phyloP scores from a whole-genome alignment of 768 basidiomycete genomes.

The Rhodotorula paludigena region DNA sequence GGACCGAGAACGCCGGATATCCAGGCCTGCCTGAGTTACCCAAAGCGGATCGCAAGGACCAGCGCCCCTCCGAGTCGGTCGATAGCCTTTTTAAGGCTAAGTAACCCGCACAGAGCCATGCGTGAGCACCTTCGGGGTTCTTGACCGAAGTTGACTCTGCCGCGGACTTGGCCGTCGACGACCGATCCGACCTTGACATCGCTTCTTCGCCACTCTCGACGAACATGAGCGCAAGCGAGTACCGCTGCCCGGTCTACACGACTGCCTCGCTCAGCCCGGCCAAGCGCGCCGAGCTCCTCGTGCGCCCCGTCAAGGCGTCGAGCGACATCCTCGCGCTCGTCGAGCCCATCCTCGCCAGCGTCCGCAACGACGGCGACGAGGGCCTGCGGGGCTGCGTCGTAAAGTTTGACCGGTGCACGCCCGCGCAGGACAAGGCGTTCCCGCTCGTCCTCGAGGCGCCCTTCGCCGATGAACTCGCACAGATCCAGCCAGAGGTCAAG shows the following conservation, averaged over 20 bases:
- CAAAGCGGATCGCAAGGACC: no score
- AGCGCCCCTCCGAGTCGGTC: no score
- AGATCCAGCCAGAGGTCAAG: conserved; percentile 61
- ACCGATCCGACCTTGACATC: no score
- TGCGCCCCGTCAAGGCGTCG: conserved; percentile 76
- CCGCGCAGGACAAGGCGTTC: conserved; percentile 58
- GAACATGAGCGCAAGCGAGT: no score
- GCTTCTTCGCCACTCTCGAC: no score
- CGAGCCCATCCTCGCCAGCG: conserved; percentile 84
- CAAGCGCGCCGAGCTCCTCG: conserved; percentile 18
- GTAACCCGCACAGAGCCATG: no score
- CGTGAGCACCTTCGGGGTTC: no score
- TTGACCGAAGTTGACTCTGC: no score
- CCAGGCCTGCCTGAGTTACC: no score
- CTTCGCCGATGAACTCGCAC: conserved; percentile 58
- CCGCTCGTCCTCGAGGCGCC: conserved; percentile 60
- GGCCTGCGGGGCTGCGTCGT: conserved; percentile 83
- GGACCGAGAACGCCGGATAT: no score
- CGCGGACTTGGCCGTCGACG: no score
- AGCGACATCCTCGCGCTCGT: conserved; percentile 88
- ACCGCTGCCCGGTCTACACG: conserved; percentile 27
- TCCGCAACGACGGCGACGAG: conserved; percentile 74
- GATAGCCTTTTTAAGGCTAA: no score
- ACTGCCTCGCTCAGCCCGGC: conserved; percentile 10
- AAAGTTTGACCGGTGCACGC: conserved; percentile 80